Evolutionary conservation across 768 basidiomycete species (phyloP).

Genomic region (Lactarius indigo): DNA sequence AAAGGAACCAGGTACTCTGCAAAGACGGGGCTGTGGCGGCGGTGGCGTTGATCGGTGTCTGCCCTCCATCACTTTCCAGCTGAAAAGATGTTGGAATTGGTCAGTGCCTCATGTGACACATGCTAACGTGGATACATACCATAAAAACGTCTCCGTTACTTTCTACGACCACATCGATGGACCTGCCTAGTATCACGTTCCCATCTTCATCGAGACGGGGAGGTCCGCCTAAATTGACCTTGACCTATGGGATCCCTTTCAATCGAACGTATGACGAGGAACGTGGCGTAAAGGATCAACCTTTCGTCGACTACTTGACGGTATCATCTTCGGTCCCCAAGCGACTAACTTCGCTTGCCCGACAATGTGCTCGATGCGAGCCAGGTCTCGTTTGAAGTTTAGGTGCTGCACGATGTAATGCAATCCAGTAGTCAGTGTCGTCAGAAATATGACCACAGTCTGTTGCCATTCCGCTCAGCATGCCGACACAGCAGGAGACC

Average conservation of each 20-base stretch:
- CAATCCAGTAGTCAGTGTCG: constrained; percentile 68
- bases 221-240: constrained; percentile 59
- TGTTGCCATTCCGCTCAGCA: constrained; percentile 31
- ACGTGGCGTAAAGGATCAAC: constrained; percentile 36
- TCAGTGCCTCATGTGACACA: constrained; percentile 7
- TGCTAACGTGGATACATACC: constrained; percentile 42
- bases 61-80: constrained; percentile 58
- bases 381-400: constrained; percentile 71
- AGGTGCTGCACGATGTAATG: constrained; percentile 79
- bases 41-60: constrained; percentile 42
- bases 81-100: constrained; percentile 36
- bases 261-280: background rate
- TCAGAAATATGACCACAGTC: constrained; percentile 77
- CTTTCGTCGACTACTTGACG: constrained; percentile 63
- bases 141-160: constrained; percentile 64
- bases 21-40: constrained; percentile 55
- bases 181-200: constrained; percentile 44
- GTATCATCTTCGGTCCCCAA: constrained; percentile 77
- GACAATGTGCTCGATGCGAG: constrained; percentile 60
- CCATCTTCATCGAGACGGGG: constrained; percentile 55
- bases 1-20: constrained; percentile 66
- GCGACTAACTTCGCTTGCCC: constrained; percentile 65
- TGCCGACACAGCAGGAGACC: background rate
- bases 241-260: constrained; percentile 46
- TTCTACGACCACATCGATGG: constrained; percentile 81